Conservation (phyloP, 2,329 filamentous ascomycete species). For the Fusarium sp. region DNA sequence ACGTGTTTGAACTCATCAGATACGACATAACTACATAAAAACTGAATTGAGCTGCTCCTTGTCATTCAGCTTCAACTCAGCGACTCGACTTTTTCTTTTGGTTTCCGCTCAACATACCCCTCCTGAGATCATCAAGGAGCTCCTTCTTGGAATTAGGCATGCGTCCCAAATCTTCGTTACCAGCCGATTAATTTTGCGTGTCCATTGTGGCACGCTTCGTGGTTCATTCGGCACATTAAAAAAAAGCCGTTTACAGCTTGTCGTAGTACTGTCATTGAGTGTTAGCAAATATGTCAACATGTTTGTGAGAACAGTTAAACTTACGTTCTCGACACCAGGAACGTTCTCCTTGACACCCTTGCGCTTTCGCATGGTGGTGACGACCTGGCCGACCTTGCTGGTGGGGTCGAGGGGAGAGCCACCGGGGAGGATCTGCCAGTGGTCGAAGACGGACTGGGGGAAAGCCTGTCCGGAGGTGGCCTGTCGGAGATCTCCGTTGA, state of each 20-base stretch:
- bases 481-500: slow-evolving; percentile 96
- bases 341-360: slow-evolving; percentile 99
- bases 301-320: slow-evolving; percentile 54
- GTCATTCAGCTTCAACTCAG: slow-evolving; percentile 54
- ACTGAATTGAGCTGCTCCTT: slow-evolving; percentile 53
- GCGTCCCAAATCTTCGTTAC: slow-evolving; percentile 49
- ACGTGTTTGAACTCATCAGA: slow-evolving; percentile 57
- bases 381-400: slow-evolving; percentile 84
- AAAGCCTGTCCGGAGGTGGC: slow-evolving; percentile 97
- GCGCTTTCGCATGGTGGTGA: slow-evolving; percentile 94
- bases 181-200: slow-evolving; percentile 57
- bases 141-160: slow-evolving; percentile 47
- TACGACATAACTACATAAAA: slow-evolving; percentile 60
- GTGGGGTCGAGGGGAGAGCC: slow-evolving; percentile 88
- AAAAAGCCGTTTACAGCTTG: slow-evolving; percentile 83
- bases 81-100: slow-evolving; percentile 50
- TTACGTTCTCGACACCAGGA: slow-evolving; percentile 94
- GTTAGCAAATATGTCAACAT: slow-evolving; percentile 40
- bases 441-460: slow-evolving; percentile 98
- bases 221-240: slow-evolving; percentile 59
- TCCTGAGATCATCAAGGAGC: slow-evolving; percentile 43
- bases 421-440: slow-evolving; percentile 97
- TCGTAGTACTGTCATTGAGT: slow-evolving; percentile 82
- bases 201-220: slow-evolving; percentile 58
- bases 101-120: slow-evolving; percentile 51